A percentile compares a stretch with the other conserved stretches of the same genome.
Conservation (phyloP, 176 grass and related monocot genomes). For the Ananas comosus region DNA sequence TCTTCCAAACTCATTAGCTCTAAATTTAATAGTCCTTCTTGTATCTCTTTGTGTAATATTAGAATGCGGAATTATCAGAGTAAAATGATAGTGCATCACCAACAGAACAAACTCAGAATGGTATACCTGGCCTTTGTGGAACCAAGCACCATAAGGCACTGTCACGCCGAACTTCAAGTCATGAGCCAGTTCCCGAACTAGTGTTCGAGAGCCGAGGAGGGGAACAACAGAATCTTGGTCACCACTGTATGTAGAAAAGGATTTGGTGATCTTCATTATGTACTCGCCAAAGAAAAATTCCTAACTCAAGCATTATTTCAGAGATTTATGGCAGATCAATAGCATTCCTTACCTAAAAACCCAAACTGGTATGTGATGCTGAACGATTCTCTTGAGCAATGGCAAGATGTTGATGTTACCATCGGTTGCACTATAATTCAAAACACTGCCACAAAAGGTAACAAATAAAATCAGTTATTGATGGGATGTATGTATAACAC, state of each 20-base stretch:
- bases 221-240: constrained; percentile 99
- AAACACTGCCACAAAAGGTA: constrained; percentile 37
- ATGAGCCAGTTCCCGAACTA: constrained; percentile 81
- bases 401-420: constrained; percentile 84
- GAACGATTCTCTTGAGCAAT: constrained; percentile 64
- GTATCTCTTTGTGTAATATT: no score
- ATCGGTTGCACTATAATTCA: constrained; percentile 80
- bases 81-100: not conserved
- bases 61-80: no score
- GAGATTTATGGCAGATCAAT: not conserved
- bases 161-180: constrained; percentile 56
- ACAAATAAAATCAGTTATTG: not conserved
- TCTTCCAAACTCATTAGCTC: no score
- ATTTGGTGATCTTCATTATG: constrained; percentile 4
- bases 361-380: constrained; percentile 81
- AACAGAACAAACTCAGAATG: not conserved
- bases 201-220: constrained; percentile 73
- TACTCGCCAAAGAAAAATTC: constrained; percentile 5
- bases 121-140: constrained; percentile 69
- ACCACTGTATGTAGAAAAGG: constrained; percentile 34
- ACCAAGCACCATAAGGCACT: constrained; percentile 74
- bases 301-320: not conserved
- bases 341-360: constrained; percentile 64
- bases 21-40: not conserved
- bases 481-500: no score